Conservation (phyloP, 371 early-diverging fungal species). For the Rhizomucor pusillus region DNA sequence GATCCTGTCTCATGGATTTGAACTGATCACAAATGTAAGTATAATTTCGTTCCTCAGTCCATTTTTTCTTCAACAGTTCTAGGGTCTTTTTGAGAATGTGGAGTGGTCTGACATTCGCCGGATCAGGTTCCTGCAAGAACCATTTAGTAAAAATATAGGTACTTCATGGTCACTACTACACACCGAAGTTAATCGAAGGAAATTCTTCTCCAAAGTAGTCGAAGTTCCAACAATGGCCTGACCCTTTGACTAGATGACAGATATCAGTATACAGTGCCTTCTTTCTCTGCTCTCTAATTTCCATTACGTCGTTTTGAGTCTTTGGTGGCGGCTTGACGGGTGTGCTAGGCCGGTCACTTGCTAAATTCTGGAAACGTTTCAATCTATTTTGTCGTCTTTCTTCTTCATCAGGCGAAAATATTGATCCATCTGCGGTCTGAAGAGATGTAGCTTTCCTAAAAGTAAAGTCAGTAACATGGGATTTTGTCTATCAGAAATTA, state of each 20-base stretch:
- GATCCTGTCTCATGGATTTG: slow-evolving; percentile 93
- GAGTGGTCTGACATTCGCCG: slow-evolving; percentile 85
- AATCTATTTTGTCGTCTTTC: slow-evolving; percentile 35
- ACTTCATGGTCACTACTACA: background rate
- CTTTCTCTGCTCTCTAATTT: background rate
- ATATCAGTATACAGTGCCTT: slow-evolving; percentile 15
- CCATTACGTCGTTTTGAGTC: background rate
- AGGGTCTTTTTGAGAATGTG: slow-evolving; percentile 71
- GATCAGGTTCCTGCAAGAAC: slow-evolving; percentile 79
- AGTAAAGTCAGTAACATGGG: background rate
- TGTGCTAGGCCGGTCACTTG: slow-evolving; percentile 10
- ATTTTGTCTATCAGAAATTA: background rate
- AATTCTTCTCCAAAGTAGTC: slow-evolving; percentile 80
- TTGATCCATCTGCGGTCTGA: background rate
- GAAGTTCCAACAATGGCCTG: slow-evolving; percentile 89
- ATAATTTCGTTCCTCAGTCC: slow-evolving; percentile 81
- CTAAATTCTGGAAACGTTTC: slow-evolving; percentile 44
- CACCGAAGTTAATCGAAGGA: slow-evolving; percentile 87
- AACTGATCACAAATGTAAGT: slow-evolving; percentile 94
- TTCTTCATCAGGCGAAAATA: slow-evolving; percentile 28
- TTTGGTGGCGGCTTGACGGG: slow-evolving; percentile 1
- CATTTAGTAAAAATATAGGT: background rate
- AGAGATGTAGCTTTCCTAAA: background rate
- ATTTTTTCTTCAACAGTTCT: slow-evolving; percentile 70
- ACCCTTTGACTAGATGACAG: slow-evolving; percentile 56